These are phyloP conservation scores for Cystobasidiopsis lactophilus DNA, from an alignment of 768 basidiomycete species.

Conservation along the genomic window DNA sequence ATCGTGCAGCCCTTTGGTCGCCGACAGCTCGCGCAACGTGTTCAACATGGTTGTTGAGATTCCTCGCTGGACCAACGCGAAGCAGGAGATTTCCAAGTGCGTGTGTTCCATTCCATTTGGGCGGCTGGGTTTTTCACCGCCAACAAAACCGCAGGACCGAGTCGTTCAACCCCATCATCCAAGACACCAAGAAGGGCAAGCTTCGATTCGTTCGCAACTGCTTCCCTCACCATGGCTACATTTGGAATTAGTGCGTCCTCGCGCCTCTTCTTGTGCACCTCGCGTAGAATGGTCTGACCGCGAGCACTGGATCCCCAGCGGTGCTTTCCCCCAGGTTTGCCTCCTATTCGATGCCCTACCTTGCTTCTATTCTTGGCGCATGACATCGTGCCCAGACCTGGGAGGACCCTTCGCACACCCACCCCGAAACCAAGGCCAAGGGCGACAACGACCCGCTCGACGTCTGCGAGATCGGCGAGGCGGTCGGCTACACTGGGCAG, in stretches of 20 bases:
- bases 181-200: conserved; percentile 91
- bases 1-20: conserved; percentile 31
- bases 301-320: too few relatives aligned
- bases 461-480: conserved; percentile 98
- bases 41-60: conserved; percentile 97
- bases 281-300: not conserved
- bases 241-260: conserved; percentile 68
- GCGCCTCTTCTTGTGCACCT: not conserved
- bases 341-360: too few relatives aligned
- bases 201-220: conserved; percentile 96
- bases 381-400: conserved; percentile 44
- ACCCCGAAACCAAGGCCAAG: conserved; percentile 94
- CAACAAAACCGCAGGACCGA: conserved; percentile 34
- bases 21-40: conserved; percentile 82
- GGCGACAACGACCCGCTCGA: conserved; percentile 99
- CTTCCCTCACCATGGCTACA: conserved; percentile 99
- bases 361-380: not conserved
- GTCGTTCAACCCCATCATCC: conserved; percentile 98
- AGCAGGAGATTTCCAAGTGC: conserved; percentile 90
- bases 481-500: conserved; percentile 88
- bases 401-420: conserved; percentile 72
- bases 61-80: conserved; percentile 98
- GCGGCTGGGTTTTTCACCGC: not conserved
- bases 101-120: not conserved
- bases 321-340: conserved; percentile 85